These are phyloP conservation scores for Theobroma cacao DNA, from an alignment of 345 rosid genomes.

Conservation along the genomic window DNA sequence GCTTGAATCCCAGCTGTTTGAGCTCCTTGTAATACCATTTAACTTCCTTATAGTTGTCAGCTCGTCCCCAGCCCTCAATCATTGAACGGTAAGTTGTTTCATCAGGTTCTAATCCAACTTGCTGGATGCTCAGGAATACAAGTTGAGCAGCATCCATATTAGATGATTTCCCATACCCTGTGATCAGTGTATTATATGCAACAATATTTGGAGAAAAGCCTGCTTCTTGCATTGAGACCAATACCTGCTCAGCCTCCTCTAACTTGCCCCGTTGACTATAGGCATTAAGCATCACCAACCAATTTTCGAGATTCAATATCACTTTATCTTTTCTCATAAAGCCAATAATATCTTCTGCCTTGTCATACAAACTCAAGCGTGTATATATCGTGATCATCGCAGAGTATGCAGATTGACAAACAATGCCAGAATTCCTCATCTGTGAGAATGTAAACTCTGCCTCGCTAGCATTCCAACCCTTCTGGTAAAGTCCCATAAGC, in stretches of 20 bases:
- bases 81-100: slow-evolving; percentile 84
- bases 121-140: slow-evolving; percentile 39
- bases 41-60: slow-evolving; percentile 47
- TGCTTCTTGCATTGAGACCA: slow-evolving; percentile 54
- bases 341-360: slow-evolving; percentile 69
- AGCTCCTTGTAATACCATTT: slow-evolving; percentile 59
- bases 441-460: slow-evolving; percentile 66
- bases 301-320: slow-evolving; percentile 59
- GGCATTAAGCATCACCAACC: slow-evolving; percentile 82
- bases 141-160: slow-evolving; percentile 67
- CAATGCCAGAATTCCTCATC: slow-evolving; percentile 63
- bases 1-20: slow-evolving; percentile 62
- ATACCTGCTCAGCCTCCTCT: slow-evolving; percentile 59
- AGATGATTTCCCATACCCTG: slow-evolving; percentile 79
- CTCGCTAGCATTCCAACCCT: slow-evolving; percentile 69
- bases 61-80: slow-evolving; percentile 97
- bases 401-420: slow-evolving; percentile 85
- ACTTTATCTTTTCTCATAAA: slow-evolving; percentile 59
- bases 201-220: slow-evolving; percentile 56
- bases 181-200: slow-evolving; percentile 75
- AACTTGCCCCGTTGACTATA: slow-evolving; percentile 82
- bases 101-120: slow-evolving; percentile 65
- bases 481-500: slow-evolving; percentile 81
- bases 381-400: slow-evolving; percentile 85
- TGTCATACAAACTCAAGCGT: slow-evolving; percentile 61